A percentile compares a stretch with the other conserved stretches of the same genome.
Evolutionary conservation across 169 alveolate genomes (phyloP).

Genomic region (Plasmodium chabaudi): DNA sequence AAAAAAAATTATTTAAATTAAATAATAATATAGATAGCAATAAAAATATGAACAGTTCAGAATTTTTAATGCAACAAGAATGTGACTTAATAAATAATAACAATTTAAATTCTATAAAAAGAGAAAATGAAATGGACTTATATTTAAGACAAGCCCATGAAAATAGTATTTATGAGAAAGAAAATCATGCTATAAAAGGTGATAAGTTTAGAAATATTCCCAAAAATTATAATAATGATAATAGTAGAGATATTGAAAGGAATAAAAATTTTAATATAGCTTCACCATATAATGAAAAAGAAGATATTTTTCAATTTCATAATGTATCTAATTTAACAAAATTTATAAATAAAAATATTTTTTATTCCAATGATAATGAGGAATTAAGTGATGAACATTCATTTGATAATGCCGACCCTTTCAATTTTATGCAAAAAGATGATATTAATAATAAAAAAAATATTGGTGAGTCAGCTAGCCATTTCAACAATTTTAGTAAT

Average conservation of each 20-base stretch:
- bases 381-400: conserved; percentile 4
- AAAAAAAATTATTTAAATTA: conserved; percentile 70
- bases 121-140: conserved; percentile 18
- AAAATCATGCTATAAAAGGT: background rate
- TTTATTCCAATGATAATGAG: conserved; percentile 18
- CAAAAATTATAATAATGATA: background rate
- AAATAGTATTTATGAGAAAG: background rate
- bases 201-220: background rate
- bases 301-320: conserved; percentile 56
- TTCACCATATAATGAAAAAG: conserved; percentile 19
- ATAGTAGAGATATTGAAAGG: conserved; percentile 2
- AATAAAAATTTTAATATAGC: background rate
- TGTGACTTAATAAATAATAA: background rate
- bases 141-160: background rate
- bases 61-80: conserved; percentile 13
- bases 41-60: conserved; percentile 6
- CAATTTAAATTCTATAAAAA: background rate
- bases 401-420: conserved; percentile 38
- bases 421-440: conserved; percentile 19
- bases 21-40: conserved; percentile 17
- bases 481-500: too few relatives aligned
- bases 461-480: background rate
- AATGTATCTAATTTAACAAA: conserved; percentile 58
- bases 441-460: background rate
- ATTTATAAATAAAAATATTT: conserved; percentile 55